These are phyloP conservation scores for Sisymbrium irio DNA, from an alignment of 345 rosid genomes.

Conservation along the genomic window DNA sequence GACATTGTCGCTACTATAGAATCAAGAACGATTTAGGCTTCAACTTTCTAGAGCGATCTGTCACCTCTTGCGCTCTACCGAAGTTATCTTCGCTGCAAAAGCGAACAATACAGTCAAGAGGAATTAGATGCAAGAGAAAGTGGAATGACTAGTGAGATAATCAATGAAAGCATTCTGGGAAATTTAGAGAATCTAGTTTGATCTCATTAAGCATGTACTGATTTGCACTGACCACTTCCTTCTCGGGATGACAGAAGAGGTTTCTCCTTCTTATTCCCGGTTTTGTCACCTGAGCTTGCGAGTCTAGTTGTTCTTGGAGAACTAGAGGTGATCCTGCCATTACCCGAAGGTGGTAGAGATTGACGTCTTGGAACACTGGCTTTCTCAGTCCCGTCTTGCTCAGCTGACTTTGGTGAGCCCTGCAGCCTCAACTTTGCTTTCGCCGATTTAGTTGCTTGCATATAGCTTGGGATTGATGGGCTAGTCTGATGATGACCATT, in stretches of 20 bases:
- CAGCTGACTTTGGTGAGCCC: slow-evolving; percentile 63
- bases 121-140: neutral
- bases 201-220: neutral
- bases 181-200: neutral
- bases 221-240: slow-evolving; percentile 51
- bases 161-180: neutral
- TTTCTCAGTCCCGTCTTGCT: slow-evolving; percentile 63
- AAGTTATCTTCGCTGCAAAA: slow-evolving; percentile 58
- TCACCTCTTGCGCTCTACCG: slow-evolving; percentile 63
- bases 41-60: slow-evolving; percentile 15
- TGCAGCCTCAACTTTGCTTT: slow-evolving; percentile 86
- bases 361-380: slow-evolving; percentile 55
- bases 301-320: slow-evolving; percentile 75
- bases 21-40: slow-evolving; percentile 17
- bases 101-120: slow-evolving; percentile 2
- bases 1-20: neutral
- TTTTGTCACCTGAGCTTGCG: slow-evolving; percentile 52
- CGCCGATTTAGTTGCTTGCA: slow-evolving; percentile 91
- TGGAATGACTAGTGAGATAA: neutral
- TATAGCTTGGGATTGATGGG: slow-evolving; percentile 77
- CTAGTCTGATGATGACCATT: slow-evolving; percentile 57
- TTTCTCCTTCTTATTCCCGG: slow-evolving; percentile 57
- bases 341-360: slow-evolving; percentile 69
- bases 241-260: slow-evolving; percentile 49
- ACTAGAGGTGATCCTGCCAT: slow-evolving; percentile 60